These are phyloP conservation scores for Ophiostoma perfectum DNA, from an alignment of 2,329 filamentous ascomycete species.

Conservation along the genomic window DNA sequence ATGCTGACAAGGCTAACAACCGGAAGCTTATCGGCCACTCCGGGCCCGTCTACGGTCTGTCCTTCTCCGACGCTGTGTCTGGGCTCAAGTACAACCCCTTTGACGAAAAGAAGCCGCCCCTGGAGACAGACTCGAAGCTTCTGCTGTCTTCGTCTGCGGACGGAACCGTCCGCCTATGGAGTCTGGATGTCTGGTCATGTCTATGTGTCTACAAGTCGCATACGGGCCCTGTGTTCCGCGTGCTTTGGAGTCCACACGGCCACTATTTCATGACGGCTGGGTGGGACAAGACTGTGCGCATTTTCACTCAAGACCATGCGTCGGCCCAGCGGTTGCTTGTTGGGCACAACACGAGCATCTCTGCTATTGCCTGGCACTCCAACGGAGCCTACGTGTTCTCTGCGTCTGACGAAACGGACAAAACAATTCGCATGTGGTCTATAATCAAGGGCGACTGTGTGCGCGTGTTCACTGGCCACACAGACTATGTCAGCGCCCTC, in stretches of 20 bases:
- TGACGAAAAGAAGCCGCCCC: constrained; percentile 41
- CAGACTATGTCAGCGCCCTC: constrained; percentile 76
- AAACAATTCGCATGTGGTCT: constrained; percentile 96
- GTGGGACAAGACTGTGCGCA: constrained; percentile 81
- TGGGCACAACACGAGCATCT: constrained; percentile 90
- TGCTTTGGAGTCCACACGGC: constrained; percentile 85
- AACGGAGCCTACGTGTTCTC: constrained; percentile 94
- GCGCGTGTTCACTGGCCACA: constrained; percentile 87
- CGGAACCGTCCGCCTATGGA: constrained; percentile 86
- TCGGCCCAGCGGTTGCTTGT: constrained; percentile 82
- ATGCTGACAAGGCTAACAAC: constrained; percentile 58
- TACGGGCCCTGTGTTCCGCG: constrained; percentile 80
- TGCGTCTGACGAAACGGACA: constrained; percentile 75
- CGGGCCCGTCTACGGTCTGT: constrained; percentile 79
- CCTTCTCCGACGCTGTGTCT: constrained; percentile 72
- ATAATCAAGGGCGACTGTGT: constrained; percentile 82
- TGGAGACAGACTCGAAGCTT: constrained; percentile 61
- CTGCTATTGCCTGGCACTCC: constrained; percentile 85
- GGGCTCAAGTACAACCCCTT: constrained; percentile 46
- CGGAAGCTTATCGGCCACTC: constrained; percentile 81
- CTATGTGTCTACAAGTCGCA: constrained; percentile 92
- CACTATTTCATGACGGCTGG: constrained; percentile 90
- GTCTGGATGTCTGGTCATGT: constrained; percentile 83
- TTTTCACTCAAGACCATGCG: constrained; percentile 92
- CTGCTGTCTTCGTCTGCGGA: constrained; percentile 85